A percentile compares a stretch with the other conserved stretches of the same genome.
Conservation (phyloP, 164 flowering plant species). For the Vitis labrusca region DNA sequence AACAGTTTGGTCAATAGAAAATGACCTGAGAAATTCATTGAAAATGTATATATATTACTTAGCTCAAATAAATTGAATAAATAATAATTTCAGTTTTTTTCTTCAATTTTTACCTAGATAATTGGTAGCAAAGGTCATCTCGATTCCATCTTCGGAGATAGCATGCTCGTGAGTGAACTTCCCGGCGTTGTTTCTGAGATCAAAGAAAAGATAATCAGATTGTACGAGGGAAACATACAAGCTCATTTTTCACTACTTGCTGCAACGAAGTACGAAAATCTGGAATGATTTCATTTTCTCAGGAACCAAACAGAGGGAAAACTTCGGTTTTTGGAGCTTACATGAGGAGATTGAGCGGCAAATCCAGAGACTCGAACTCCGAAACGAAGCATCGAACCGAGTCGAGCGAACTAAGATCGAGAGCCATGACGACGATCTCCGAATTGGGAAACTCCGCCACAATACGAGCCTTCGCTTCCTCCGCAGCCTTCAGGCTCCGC, state of each 20-base stretch:
- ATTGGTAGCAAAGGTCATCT: constrained; percentile 97
- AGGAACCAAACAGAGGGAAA: constrained; percentile 19
- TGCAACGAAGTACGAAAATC: too few relatives aligned
- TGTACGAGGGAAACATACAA: neutral
- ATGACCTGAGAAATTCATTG: constrained; percentile 55
- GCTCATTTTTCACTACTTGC: too few relatives aligned
- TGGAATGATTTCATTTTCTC: neutral
- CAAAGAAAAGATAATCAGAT: neutral
- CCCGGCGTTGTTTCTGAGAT: constrained; percentile 89
- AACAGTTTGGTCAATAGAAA: constrained; percentile 81
- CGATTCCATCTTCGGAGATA: constrained; percentile 88
- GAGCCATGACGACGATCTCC: constrained; percentile 67
- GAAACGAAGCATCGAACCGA: constrained; percentile 66
- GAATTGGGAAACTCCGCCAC: constrained; percentile 62
- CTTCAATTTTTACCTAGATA: constrained; percentile 54
- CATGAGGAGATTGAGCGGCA: constrained; percentile 81
- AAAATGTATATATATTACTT: neutral
- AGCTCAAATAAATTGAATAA: too few relatives aligned
- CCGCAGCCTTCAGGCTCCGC: constrained; percentile 77
- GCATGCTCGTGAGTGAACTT: constrained; percentile 71
- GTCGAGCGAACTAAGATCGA: constrained; percentile 84
- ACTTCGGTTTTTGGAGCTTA: constrained; percentile 18
- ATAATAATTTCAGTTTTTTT: too few relatives aligned
- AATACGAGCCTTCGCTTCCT: constrained; percentile 70
- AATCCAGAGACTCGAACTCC: constrained; percentile 48